phyloP scores from a whole-genome alignment of 1,139 yeast species.

The Tardiomyces digboiensis region DNA sequence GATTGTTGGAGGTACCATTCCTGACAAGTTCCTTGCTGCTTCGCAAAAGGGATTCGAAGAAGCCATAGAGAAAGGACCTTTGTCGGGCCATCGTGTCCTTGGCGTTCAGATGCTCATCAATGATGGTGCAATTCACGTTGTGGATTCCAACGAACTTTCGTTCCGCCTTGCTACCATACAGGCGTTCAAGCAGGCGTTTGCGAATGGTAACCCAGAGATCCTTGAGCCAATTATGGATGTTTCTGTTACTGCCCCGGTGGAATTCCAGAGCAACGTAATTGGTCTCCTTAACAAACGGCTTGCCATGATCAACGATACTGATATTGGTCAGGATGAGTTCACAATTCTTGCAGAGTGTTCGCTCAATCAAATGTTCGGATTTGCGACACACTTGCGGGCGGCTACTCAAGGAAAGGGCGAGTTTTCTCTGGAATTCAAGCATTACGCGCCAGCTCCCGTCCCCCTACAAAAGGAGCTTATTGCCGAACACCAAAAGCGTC shows the following conservation, averaged over 20 bases:
- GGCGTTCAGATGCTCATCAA: constrained; percentile 91
- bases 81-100: constrained; percentile 87
- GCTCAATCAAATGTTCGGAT: constrained; percentile 90
- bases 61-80: constrained; percentile 92
- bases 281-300: constrained; percentile 87
- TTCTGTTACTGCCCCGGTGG: constrained; percentile 88
- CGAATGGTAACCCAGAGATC: constrained; percentile 75
- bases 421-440: constrained; percentile 88
- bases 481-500: constrained; percentile 66
- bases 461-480: constrained; percentile 87
- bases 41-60: constrained; percentile 96
- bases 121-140: constrained; percentile 97
- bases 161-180: constrained; percentile 88
- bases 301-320: constrained; percentile 91
- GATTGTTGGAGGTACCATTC: constrained; percentile 94
- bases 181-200: constrained; percentile 89
- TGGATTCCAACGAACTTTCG: constrained; percentile 93
- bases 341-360: constrained; percentile 93
- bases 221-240: constrained; percentile 96
- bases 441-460: constrained; percentile 84
- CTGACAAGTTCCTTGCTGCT: constrained; percentile 90
- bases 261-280: constrained; percentile 91
- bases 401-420: constrained; percentile 99
- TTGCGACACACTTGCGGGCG: constrained; percentile 92
- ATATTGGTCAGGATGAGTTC: constrained; percentile 90